Percentiles rank a stretch among this genome's conserved stretches.
Conservation (phyloP, 192 early-diverging fungal species). For the Globomyces pollinis-pini region DNA sequence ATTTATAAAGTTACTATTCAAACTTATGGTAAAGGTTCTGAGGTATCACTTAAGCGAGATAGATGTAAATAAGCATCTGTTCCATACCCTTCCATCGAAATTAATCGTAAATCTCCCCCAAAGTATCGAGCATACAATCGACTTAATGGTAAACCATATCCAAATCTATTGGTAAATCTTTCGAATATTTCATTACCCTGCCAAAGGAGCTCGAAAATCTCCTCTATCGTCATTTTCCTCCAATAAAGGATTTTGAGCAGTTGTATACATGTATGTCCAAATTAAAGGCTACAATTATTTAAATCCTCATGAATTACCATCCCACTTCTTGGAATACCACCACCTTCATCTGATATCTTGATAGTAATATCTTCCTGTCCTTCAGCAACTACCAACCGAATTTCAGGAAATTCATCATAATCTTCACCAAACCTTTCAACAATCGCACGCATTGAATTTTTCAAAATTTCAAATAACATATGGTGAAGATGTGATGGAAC, state of each 20-base stretch:
- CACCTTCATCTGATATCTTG: slow-evolving; percentile 93
- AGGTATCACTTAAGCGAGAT: slow-evolving; percentile 78
- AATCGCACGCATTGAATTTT: slow-evolving; percentile 91
- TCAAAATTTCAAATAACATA: slow-evolving; percentile 96
- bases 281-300: slow-evolving; percentile 86
- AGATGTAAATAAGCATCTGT: slow-evolving; percentile 95
- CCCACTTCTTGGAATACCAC: slow-evolving; percentile 81
- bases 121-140: slow-evolving; percentile 90
- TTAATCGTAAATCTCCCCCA: slow-evolving; percentile 88
- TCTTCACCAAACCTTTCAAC: slow-evolving; percentile 86
- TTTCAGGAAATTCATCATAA: slow-evolving; percentile 80
- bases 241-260: slow-evolving; percentile 37
- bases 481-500: slow-evolving; percentile 92
- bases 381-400: slow-evolving; percentile 77
- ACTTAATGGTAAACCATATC: slow-evolving; percentile 90
- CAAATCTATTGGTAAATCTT: too few species aligned
- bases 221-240: slow-evolving; percentile 21
- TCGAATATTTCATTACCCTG: too few species aligned
- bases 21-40: slow-evolving; percentile 56
- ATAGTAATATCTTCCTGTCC: slow-evolving; percentile 85
- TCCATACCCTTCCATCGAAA: slow-evolving; percentile 88
- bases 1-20: neutral
- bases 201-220: slow-evolving; percentile 46
- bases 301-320: slow-evolving; percentile 84
- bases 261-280: slow-evolving; percentile 87